phyloP scores from a whole-genome alignment of 139 green algal genomes.

The Yamagishiella unicocca region DNA sequence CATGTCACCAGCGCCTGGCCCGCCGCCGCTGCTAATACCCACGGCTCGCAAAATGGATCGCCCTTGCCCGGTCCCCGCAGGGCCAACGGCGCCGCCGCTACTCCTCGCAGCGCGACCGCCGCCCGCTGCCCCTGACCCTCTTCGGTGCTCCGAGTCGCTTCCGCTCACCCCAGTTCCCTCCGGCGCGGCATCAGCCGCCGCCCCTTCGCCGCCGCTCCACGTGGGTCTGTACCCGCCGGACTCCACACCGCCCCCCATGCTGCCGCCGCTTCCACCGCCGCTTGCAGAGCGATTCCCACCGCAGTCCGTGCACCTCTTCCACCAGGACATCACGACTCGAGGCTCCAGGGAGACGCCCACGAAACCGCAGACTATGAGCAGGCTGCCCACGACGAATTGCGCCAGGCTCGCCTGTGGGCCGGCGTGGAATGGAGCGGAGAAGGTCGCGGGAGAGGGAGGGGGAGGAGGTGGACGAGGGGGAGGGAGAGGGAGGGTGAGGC shows the following conservation, averaged over 20 bases:
- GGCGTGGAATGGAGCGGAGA: not conserved
- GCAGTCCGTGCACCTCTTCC: not conserved
- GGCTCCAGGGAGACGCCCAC: conserved; percentile 29
- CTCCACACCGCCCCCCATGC: no score
- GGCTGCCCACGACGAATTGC: conserved; percentile 23
- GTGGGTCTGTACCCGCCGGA: no score
- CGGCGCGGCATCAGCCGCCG: no score
- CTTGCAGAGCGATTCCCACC: not conserved
- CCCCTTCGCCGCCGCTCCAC: no score
- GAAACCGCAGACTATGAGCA: conserved; percentile 35
- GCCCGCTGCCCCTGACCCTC: not conserved
- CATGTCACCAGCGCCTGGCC: not conserved
- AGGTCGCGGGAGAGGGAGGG: not conserved
- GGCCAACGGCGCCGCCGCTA: not conserved
- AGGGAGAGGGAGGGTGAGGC: no score
- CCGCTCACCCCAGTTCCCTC: no score
- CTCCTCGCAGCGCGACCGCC: not conserved
- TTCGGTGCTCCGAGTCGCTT: no score
- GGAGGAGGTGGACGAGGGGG: not conserved
- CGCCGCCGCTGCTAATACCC: not conserved
- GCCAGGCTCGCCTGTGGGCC: not conserved
- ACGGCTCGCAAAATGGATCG: not conserved
- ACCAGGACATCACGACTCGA: not conserved
- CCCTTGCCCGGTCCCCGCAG: no score
- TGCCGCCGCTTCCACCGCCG: not conserved